Evolutionary conservation across 169 alveolate species (phyloP).

Genomic region (Plasmodium yoelii): DNA sequence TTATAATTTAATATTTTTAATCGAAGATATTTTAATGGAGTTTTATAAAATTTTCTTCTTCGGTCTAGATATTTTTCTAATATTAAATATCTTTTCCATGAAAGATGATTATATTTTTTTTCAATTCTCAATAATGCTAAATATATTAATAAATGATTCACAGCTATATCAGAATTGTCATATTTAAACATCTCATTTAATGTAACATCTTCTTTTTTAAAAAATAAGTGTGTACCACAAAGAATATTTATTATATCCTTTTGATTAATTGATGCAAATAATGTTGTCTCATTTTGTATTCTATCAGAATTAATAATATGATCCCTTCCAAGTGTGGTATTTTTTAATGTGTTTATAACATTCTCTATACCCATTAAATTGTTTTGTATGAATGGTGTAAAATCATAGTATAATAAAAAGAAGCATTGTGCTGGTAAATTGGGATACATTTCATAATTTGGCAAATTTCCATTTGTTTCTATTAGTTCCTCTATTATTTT

Average conservation of each 20-base stretch:
- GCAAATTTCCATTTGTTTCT: constrained; percentile 16
- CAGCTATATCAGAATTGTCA: constrained; percentile 8
- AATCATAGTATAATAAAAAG: constrained; percentile 49
- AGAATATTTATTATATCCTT: constrained; percentile 51
- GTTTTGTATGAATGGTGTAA: constrained; percentile 22
- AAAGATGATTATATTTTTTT: constrained; percentile 24
- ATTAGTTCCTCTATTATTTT: constrained; percentile 18
- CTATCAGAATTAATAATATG: constrained; percentile 1
- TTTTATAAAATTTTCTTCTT: constrained; percentile 43
- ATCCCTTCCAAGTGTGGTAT: constrained; percentile 4
- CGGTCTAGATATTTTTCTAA: constrained; percentile 57
- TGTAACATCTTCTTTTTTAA: constrained; percentile 52
- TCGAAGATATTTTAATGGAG: constrained; percentile 60
- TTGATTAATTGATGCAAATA: constrained; percentile 26
- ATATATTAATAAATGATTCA: constrained; percentile 38
- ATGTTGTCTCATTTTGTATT: constrained; percentile 18
- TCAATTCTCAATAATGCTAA: constrained; percentile 56
- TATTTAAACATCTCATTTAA: constrained; percentile 26
- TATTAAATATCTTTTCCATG: constrained; percentile 63
- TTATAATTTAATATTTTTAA: constrained; percentile 25
- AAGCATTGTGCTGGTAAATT: constrained; percentile 64
- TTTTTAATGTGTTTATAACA: constrained; percentile 14
- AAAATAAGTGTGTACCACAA: constrained; percentile 67
- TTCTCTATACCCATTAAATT: constrained; percentile 43
- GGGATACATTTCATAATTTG: constrained; percentile 20